Percentiles rank a stretch among this genome's conserved stretches.
These are phyloP conservation scores for Hymenoscyphus infarciens DNA, from an alignment of 2,329 filamentous ascomycete genomes.

Conservation along the genomic window DNA sequence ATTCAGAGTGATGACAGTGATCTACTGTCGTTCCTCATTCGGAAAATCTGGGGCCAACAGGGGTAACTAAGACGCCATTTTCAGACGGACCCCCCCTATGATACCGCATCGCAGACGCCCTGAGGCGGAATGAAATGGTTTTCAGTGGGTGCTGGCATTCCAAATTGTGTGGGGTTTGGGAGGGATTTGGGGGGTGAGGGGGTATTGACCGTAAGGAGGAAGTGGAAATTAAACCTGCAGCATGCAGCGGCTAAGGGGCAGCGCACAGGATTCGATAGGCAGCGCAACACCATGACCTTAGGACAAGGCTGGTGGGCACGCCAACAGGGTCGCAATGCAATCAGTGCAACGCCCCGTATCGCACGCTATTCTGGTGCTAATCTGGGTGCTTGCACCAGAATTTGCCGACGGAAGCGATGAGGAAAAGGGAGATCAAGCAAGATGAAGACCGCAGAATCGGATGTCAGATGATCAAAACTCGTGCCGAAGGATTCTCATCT, in stretches of 20 bases:
- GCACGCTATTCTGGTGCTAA: not conserved
- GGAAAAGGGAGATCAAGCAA: not conserved
- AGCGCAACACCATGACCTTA: too few species aligned
- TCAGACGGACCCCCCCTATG: not conserved
- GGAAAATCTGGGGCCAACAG: not conserved
- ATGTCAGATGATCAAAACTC: not conserved
- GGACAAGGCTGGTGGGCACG: too few species aligned
- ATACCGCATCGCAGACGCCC: not conserved
- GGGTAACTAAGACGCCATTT: not conserved
- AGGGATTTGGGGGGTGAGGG: too few species aligned
- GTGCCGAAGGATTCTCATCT: not conserved
- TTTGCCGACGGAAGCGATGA: not conserved
- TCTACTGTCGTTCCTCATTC: constrained; percentile 1
- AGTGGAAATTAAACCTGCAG: not conserved
- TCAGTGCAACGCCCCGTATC: not conserved
- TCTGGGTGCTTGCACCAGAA: not conserved
- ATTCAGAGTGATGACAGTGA: not conserved
- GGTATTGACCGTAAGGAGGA: not conserved
- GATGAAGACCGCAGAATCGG: not conserved
- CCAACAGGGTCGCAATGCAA: not conserved
- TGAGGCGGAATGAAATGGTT: not conserved
- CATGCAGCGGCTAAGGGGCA: not conserved
- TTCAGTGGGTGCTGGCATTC: not conserved
- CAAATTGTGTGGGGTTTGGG: not conserved
- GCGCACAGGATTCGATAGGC: too few species aligned